Evolutionary conservation across 164 flowering plant genomes (phyloP), one percentile per base, ranked within the genome.

Genomic region (Dillenia suffruticosa): DNA sequence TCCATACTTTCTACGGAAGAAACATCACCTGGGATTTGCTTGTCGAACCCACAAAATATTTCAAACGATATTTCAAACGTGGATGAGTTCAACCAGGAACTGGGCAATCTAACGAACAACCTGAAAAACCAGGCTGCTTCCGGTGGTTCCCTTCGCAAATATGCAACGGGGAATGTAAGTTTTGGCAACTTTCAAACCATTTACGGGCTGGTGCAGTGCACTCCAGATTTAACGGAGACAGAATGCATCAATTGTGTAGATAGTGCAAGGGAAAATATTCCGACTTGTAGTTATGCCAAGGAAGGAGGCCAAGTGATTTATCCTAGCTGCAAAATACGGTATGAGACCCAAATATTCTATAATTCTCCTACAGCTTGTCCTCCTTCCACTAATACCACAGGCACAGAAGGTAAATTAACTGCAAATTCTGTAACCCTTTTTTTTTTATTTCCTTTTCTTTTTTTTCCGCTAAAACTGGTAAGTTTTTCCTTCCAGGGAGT

Each of bases 171-270:
- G 24, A 49, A 63, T 26, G 60, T 10, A 15, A 62, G 59, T 3
- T 49, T 64, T 12, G 44, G 60, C 0, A 19, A 10, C 9, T 24
- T 40, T 16, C 51, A 67, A 32, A 60, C 15, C 3, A 10, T 72
- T 16, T 67, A 74, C 47, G 45, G 26, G 1, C 63, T 72, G 8
- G 82, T 12, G 6, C 79, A 75, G 72, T 78, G 79, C 62, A 70
- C 71, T 10, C 73, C 63, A 32, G 73, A 75, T 53, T 17, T 76
- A 54, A 44, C 67, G 9, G 11, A n/a, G 1, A 6, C 5, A 0
- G 72, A 70, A 12, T 75, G 82, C 19, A 10, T 9, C 1, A 16
- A 16, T 8, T 78, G 82, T 48, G 63, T 78, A 12, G 8, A 62
- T 55, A 24, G 17, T 13, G 14, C 17, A 45, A 44, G 63, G 70